Evolutionary conservation across 768 basidiomycete species (phyloP), one percentile per base, ranked within the genome.

Genomic region (Leccinum obscurum): DNA sequence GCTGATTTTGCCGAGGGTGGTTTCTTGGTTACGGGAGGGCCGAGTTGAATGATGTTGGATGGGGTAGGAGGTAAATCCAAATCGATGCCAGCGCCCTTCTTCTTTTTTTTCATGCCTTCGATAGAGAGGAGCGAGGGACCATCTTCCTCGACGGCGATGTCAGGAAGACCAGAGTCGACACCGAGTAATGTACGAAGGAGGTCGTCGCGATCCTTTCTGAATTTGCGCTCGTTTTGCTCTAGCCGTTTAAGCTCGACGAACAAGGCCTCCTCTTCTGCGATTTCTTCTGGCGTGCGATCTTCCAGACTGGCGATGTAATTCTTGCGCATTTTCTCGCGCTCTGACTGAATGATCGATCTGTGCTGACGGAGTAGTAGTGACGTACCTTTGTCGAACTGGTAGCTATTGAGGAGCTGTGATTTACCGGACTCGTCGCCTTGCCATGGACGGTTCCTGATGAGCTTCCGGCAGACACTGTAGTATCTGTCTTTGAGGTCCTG

Each of bases 241-340:
- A 99, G 81, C n/a, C 93, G 86, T 70, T 95, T 95, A 54, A 96
- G 83, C 73, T 98, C 94, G 62, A 98, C 77, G 75, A 92, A 98
- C 3, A 99, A 80, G 8, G 93, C 90, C 67, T 98, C 95, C 79
- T 98, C 97, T 72, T 99, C 95, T 17, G 88, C 89, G 49, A 96
- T 88, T 76, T 98, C 93, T 53, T 90, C 86, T 4, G 87, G 82
- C 0, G 93, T 90, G n/a, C 96, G 87, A 58, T 83, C 85, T 76
- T 95, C 92, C n/a, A 98, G 84, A 61, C 87, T 90, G 9, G 81
- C 76, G 14, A 98, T 81, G 68, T 98, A 97, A 59, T 87, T 86
- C 75, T 95, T 97, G 59, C 97, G 88, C 63, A 86, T 88, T 22
- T 86, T 76, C 74, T 99, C 97, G 48, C 93, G 89, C 32, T 89